Evolutionary conservation across 176 grass and related monocot species (phyloP), one percentile per base, ranked within the genome.

Genomic region (Zoysia pacifica): DNA sequence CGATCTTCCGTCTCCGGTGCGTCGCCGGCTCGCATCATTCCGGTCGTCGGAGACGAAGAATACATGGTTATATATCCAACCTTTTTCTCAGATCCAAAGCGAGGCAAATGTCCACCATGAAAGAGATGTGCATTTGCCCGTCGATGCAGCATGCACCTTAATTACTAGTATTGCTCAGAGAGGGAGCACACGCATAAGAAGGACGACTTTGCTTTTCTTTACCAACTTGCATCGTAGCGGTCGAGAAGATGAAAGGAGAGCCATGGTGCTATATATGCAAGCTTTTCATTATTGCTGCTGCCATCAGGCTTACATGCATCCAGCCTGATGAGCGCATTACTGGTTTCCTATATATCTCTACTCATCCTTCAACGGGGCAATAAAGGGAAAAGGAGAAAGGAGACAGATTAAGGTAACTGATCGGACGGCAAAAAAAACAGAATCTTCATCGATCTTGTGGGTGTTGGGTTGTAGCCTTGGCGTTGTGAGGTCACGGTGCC

Each of bases 391-490:
- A 28, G 38, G 10, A 10, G 14, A 43, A 20, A 8, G 73, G 60
- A 47, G 3, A 28, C 28, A 28, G 28, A 28, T 28, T 28, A 28
- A 4, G 71, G 73, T 64, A 67, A 70, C 20, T 77, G 65, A 69
- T 42, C 19, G 62, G 63, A 49, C 19, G 62, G 63, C 81, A 79
- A 88, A 88, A 70, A 88, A 75, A 28, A 28, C n/a, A 28, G 28
- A 0, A 28, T 28, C 28, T 28, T 18, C 46, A 13, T 62, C 13
- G 2, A 15, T 78, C 28, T 47, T 37, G 42, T 78, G 6, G 14
- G 41, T 49, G 44, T 48, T 11, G 28, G 44, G 44, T 51, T 51
- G 49, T 18, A 18, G 13, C 14, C 52, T 15, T 55, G 14, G 3
- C 12, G 11, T 2, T 1, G 4, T 2, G 43, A 28, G 28, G 28